Percentiles rank a stretch among this genome's conserved stretches.
Evolutionary conservation across 352 stramenopile species (phyloP).

Genomic region (Phytophthora pseudosyringae): DNA sequence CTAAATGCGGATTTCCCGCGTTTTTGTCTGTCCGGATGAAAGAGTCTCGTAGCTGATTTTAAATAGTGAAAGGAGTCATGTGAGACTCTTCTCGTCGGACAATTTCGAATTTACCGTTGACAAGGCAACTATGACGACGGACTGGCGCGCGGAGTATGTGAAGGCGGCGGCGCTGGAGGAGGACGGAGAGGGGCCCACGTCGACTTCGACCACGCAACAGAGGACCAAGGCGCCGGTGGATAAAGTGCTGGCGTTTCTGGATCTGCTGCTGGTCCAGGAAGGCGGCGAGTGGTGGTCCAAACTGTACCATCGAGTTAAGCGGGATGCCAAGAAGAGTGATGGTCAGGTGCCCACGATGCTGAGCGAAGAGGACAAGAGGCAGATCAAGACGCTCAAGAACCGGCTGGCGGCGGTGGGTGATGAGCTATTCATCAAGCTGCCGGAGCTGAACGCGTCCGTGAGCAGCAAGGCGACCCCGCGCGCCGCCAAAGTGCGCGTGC

Average conservation of each 20-base stretch:
- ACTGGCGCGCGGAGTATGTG: constrained; percentile 33
- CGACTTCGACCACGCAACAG: constrained; percentile 4
- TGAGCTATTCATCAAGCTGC: constrained; percentile 32
- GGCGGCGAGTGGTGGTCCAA: constrained; percentile 39
- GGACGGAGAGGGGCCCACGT: not conserved
- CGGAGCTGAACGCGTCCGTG: constrained; percentile 37
- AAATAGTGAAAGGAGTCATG: not conserved
- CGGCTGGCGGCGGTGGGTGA: constrained; percentile 29
- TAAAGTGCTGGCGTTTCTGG: constrained; percentile 34
- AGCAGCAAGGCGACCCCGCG: constrained; percentile 36
- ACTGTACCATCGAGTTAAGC: constrained; percentile 4
- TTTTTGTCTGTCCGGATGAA: constrained; percentile 26
- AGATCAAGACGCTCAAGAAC: constrained; percentile 26
- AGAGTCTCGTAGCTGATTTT: constrained; percentile 1
- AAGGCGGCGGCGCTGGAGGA: constrained; percentile 31
- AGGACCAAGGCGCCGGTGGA: constrained; percentile 4
- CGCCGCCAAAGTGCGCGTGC: constrained; percentile 49
- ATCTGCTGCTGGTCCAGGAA: constrained; percentile 35
- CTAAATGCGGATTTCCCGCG: constrained; percentile 30
- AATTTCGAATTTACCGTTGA: constrained; percentile 15
- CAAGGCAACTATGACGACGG: constrained; percentile 17
- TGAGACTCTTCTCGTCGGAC: constrained; percentile 19
- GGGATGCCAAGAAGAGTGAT: constrained; percentile 12
- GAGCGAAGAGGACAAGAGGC: constrained; percentile 16
- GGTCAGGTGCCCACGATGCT: not conserved